A percentile compares a stretch with the other conserved stretches of the same genome.
These are phyloP conservation scores for Adansonia gregorii DNA, from an alignment of 441 rosid genomes.

Conservation along the genomic window DNA sequence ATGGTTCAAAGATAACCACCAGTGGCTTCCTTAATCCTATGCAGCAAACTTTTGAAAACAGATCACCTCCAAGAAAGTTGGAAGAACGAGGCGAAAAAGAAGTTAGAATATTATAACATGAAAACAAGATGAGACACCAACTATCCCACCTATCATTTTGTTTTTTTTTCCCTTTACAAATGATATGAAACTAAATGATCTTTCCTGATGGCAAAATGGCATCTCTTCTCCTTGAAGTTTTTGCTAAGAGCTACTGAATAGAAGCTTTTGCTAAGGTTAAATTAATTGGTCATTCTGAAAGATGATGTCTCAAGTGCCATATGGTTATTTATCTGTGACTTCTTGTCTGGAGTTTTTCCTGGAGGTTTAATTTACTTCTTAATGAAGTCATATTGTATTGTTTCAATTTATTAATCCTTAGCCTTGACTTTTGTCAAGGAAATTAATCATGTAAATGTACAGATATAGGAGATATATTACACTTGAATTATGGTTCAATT, in stretches of 20 bases:
- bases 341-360: background rate
- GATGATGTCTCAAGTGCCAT: background rate
- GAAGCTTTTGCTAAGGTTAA: background rate
- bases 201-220: background rate
- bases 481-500: slow-evolving; percentile 16
- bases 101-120: background rate
- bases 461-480: background rate
- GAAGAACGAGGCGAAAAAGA: background rate
- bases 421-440: slow-evolving; percentile 8
- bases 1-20: too few species aligned
- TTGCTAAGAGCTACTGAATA: background rate
- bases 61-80: background rate
- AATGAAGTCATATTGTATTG: background rate
- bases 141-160: background rate
- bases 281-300: background rate
- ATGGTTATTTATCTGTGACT: background rate
- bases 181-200: background rate
- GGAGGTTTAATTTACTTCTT: slow-evolving; percentile 10
- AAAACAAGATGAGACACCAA: background rate
- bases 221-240: background rate
- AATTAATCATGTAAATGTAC: background rate
- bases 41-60: background rate
- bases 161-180: background rate
- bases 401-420: background rate
- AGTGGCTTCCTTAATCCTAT: too few species aligned